Conservation (phyloP, 495 filamentous ascomycete species). For the Penicillium turbatum region DNA sequence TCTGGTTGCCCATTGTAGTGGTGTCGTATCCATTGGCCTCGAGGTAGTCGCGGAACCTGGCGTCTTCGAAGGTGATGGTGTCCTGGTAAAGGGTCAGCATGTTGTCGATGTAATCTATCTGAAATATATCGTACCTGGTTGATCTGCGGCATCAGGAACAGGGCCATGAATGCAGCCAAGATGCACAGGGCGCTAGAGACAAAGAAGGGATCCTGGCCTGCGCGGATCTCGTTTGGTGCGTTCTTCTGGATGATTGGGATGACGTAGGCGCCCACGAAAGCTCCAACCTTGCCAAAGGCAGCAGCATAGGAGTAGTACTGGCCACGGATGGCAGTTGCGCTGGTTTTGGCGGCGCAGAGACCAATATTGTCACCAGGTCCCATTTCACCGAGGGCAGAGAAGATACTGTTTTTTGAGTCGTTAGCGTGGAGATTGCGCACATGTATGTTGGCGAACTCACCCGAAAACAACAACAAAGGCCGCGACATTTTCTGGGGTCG, state of each 20-base stretch:
- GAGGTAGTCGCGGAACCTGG: slow-evolving; percentile 65
- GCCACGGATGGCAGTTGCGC: slow-evolving; percentile 78
- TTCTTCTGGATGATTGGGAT: slow-evolving; percentile 66
- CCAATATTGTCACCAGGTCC: slow-evolving; percentile 93
- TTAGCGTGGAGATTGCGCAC: neutral
- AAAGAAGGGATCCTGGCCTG: slow-evolving; percentile 79
- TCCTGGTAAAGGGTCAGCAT: slow-evolving; percentile 33
- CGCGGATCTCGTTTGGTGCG: slow-evolving; percentile 54
- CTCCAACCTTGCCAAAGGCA: slow-evolving; percentile 80
- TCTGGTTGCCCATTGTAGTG: slow-evolving; percentile 54
- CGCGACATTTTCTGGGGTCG: slow-evolving; percentile 58
- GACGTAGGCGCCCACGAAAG: slow-evolving; percentile 83
- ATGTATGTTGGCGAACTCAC: slow-evolving; percentile 22
- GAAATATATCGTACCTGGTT: slow-evolving; percentile 47
- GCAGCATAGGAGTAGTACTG: slow-evolving; percentile 92
- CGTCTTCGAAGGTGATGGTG: slow-evolving; percentile 66
- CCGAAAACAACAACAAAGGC: slow-evolving; percentile 74
- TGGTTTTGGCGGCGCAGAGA: slow-evolving; percentile 79
- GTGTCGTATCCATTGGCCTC: slow-evolving; percentile 66
- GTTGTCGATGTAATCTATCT: neutral
- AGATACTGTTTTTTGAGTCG: slow-evolving; percentile 51
- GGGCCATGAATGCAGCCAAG: slow-evolving; percentile 55
- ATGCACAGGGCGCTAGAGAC: slow-evolving; percentile 63
- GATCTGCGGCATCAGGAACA: slow-evolving; percentile 59
- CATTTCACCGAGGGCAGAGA: slow-evolving; percentile 76